Base-by-base conservation (phyloP, 2,329 filamentous ascomycete genomes). In the Xylariaceae sp. region DNA sequence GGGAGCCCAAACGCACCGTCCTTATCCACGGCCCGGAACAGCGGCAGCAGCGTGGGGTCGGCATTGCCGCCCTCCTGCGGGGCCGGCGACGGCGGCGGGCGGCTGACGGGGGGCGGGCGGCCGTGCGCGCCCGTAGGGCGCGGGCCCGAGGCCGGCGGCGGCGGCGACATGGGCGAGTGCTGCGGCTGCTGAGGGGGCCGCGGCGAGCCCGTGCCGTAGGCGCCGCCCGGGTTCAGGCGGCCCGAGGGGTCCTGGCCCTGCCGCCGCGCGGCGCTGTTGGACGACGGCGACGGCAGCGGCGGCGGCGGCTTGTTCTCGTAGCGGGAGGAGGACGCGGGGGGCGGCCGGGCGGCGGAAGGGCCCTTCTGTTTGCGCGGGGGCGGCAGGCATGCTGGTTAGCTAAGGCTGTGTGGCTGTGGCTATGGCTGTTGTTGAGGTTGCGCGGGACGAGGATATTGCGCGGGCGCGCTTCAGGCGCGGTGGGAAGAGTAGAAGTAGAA, bases 21-120 rank as follows among this genome's bases (percentile, higher is more conserved):
- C 54, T 86, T 89, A 62, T 98, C 93, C 11, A 95, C 90, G 1
- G 88, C 87, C 40, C 84, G 75, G 64, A 96, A 98, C 17, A 96
- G 68, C 4, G 84, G 84, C 57, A 87, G 77, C 13, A 98, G 70
- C 1, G 77, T 80, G n/a, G 80, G 72, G 52, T 89, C 82, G 32
- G 78, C 72, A n/a, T n/a, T n/a, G 30, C 65, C 64, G 28, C 58
- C 58, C 18, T 69, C 51, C 46, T 65, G 58, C 51, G 67, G 65
- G 43, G 72, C 62, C 41, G 86, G 72, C 46, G 79, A 77, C 45
- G 77, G 74, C 49, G 86, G 75, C 47, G 81, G 75, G 47, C 78
- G 71, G 50, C 75, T 74, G 54, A 65, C 52, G 45, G 75, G 51
- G 46, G 78, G 62, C 47, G 70, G 72, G 25, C 71, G 72, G 42